These are phyloP conservation scores for Penicillium sp. DNA, from an alignment of 2,329 filamentous ascomycete genomes.

Conservation along the genomic window DNA sequence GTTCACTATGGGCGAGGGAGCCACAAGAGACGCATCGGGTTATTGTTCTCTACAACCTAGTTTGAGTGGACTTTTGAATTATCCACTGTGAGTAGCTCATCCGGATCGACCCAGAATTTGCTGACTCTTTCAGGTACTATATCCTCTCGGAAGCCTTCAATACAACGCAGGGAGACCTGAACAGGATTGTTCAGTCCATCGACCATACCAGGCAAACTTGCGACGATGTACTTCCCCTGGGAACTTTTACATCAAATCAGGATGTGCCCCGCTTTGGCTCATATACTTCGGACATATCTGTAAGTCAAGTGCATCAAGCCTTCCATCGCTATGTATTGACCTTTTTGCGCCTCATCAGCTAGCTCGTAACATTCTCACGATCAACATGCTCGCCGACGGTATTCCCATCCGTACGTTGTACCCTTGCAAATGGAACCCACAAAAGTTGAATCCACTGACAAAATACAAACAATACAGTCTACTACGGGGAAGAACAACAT, in stretches of 20 bases:
- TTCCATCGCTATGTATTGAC: background rate
- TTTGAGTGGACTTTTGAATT: slow-evolving; percentile 51
- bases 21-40: slow-evolving; percentile 37
- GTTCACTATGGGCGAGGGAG: slow-evolving; percentile 52
- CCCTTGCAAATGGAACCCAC: background rate
- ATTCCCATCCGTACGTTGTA: slow-evolving; percentile 52
- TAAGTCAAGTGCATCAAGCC: slow-evolving; percentile 9
- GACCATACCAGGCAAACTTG: slow-evolving; percentile 5
- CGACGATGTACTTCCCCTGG: slow-evolving; percentile 47
- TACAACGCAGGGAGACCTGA: slow-evolving; percentile 30
- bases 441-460: background rate
- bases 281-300: slow-evolving; percentile 53
- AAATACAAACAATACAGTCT: slow-evolving; percentile 42
- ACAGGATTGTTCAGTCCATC: slow-evolving; percentile 19
- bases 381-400: slow-evolving; percentile 61
- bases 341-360: slow-evolving; percentile 33
- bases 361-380: slow-evolving; percentile 63
- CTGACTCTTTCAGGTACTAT: slow-evolving; percentile 31
- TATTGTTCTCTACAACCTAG: slow-evolving; percentile 46
- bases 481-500: slow-evolving; percentile 67
- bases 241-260: slow-evolving; percentile 61
- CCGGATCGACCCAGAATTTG: background rate
- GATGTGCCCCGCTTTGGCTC: slow-evolving; percentile 58
- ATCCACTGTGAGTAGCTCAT: slow-evolving; percentile 29
- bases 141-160: slow-evolving; percentile 38